Percentiles rank a stretch among this genome's conserved stretches.
Evolutionary conservation across 2,329 filamentous ascomycete species (phyloP).

Genomic region (Decorospora gaudefroyi): DNA sequence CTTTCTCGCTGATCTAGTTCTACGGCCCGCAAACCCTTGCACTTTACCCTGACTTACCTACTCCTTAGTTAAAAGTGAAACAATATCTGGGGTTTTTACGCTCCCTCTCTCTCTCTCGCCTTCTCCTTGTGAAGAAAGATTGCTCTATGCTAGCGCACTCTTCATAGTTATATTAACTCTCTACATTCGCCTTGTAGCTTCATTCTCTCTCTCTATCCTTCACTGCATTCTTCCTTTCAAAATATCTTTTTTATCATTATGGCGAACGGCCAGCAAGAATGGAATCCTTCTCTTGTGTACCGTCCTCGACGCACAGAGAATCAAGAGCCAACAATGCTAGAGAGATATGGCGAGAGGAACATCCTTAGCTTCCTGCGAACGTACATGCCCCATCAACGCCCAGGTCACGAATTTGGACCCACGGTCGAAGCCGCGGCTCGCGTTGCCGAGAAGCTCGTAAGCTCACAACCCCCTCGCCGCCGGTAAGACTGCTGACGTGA

Average conservation of each 20-base stretch:
- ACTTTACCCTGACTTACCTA: no score
- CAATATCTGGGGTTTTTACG: no score
- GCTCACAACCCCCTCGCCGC: no score
- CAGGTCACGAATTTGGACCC: background rate
- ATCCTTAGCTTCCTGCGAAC: background rate
- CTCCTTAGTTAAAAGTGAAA: no score
- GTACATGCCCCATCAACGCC: background rate
- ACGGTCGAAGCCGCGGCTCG: background rate
- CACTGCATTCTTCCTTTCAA: background rate
- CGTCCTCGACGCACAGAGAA: background rate
- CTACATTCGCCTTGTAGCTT: background rate
- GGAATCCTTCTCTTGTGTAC: background rate
- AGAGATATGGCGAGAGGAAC: background rate
- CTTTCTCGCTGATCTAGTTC: no score
- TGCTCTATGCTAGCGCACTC: background rate
- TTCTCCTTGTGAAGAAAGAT: background rate
- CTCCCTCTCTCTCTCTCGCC: background rate
- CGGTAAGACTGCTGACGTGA: no score
- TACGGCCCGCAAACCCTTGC: no score
- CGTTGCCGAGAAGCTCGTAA: background rate
- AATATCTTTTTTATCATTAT: background rate
- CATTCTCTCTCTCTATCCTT: background rate
- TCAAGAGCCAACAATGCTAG: background rate
- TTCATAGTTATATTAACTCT: background rate
- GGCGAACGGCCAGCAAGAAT: background rate